Conservation (phyloP, 179 eudicot species). For the Beta corolliflora region DNA sequence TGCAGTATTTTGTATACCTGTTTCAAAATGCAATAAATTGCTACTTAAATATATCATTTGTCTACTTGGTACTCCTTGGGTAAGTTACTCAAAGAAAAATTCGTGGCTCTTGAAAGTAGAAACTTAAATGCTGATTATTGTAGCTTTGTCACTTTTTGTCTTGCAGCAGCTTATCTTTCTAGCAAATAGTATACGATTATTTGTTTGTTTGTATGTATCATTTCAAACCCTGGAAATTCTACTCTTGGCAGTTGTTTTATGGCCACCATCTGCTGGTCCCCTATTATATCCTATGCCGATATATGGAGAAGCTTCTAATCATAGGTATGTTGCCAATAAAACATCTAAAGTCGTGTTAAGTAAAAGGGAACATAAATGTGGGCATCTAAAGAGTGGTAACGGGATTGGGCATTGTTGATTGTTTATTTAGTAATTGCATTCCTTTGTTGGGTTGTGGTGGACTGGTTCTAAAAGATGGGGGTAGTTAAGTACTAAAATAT, state of each 20-base stretch:
- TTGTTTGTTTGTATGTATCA: constrained; percentile 6
- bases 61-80: background rate
- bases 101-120: background rate
- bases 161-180: background rate
- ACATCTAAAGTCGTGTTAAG: background rate
- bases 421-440: background rate
- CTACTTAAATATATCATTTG: background rate
- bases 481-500: background rate
- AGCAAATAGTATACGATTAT: background rate
- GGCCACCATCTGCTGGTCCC: constrained; percentile 92
- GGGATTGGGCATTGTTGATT: background rate
- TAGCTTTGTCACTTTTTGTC: background rate
- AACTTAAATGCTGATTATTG: background rate
- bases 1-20: background rate
- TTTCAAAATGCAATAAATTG: background rate
- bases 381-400: background rate
- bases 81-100: background rate
- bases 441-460: background rate
- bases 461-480: background rate
- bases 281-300: constrained; percentile 76
- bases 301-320: constrained; percentile 92
- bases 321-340: constrained; percentile 48
- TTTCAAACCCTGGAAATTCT: background rate
- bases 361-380: background rate
- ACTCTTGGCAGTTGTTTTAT: constrained; percentile 61